phyloP scores from a whole-genome alignment of 1,284 basidiomycete genomes.

The Trametes sp. region DNA sequence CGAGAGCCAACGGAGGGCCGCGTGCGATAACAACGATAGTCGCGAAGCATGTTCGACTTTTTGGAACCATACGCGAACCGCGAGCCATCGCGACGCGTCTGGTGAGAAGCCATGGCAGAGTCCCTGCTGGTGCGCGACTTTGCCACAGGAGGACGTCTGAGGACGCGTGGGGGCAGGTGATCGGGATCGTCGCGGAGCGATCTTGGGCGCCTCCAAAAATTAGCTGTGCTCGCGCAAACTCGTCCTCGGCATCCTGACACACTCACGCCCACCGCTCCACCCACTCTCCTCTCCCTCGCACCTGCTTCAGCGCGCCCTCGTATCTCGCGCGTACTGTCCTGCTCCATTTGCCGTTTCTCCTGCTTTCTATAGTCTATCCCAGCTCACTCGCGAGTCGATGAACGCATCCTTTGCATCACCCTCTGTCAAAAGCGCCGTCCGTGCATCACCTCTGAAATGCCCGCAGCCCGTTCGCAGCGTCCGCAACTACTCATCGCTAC shows the following conservation, averaged over 20 bases:
- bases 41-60: not conserved
- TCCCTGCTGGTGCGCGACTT: too few species aligned
- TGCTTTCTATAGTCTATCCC: not conserved
- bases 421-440: slow-evolving; percentile 16
- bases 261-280: not conserved
- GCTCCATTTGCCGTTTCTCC: not conserved
- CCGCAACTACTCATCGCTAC: slow-evolving; percentile 33
- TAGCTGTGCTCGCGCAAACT: slow-evolving; percentile 9
- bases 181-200: not conserved
- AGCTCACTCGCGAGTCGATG: slow-evolving; percentile 17
- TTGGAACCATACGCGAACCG: not conserved
- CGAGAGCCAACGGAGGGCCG: too few species aligned
- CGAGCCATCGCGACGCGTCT: not conserved
- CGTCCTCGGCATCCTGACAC: not conserved
- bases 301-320: not conserved
- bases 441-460: slow-evolving; percentile 13
- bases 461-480: slow-evolving; percentile 6
- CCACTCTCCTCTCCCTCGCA: not conserved
- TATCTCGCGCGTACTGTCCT: not conserved
- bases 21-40: too few species aligned
- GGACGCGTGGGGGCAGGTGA: not conserved
- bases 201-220: slow-evolving; percentile 15
- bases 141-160: too few species aligned
- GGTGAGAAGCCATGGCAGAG: not conserved
- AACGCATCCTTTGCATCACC: slow-evolving; percentile 13